Conservation (phyloP, 2,329 filamentous ascomycete genomes). For the Fusarium miscanthi region DNA sequence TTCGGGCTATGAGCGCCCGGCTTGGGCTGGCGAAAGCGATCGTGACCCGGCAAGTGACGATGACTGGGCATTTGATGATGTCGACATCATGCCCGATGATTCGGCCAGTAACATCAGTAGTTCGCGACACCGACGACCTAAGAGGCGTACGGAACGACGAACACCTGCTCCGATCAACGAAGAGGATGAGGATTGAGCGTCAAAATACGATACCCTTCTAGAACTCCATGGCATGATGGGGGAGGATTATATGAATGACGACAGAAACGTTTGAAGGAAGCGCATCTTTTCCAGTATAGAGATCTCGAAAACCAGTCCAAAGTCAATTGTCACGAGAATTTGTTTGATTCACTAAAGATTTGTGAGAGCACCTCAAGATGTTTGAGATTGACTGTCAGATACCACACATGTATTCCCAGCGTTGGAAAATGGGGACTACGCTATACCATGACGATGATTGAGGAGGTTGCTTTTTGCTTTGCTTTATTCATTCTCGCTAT, state of each 20-base stretch:
- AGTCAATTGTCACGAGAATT: conserved; percentile 30
- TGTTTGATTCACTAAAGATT: conserved; percentile 35
- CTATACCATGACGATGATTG: conserved; percentile 1
- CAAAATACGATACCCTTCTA: conserved; percentile 2
- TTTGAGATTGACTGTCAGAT: conserved; percentile 42
- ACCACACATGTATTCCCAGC: conserved; percentile 41
- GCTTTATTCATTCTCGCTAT: conserved; percentile 13
- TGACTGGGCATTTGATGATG: conserved; percentile 68
- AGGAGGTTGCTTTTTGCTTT: conserved; percentile 8
- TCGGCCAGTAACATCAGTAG: conserved; percentile 84
- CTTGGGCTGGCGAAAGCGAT: conserved; percentile 54
- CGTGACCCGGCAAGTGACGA: conserved; percentile 65
- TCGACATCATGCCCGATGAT: conserved; percentile 79
- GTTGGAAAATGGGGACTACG: not conserved
- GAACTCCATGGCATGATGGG: not conserved
- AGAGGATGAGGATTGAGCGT: conserved; percentile 70
- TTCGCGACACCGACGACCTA: conserved; percentile 73
- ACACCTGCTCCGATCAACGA: conserved; percentile 80
- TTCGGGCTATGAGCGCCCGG: conserved; percentile 58
- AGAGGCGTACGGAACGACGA: conserved; percentile 74
- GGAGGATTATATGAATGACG: conserved; percentile 28
- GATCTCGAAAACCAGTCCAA: conserved; percentile 33
- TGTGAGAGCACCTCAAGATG: conserved; percentile 22
- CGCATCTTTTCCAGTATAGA: conserved; percentile 35
- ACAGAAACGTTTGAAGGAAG: conserved; percentile 35